These are phyloP conservation scores for Eutypella sp. DNA, from an alignment of 2,329 filamentous ascomycete genomes.

Conservation along the genomic window DNA sequence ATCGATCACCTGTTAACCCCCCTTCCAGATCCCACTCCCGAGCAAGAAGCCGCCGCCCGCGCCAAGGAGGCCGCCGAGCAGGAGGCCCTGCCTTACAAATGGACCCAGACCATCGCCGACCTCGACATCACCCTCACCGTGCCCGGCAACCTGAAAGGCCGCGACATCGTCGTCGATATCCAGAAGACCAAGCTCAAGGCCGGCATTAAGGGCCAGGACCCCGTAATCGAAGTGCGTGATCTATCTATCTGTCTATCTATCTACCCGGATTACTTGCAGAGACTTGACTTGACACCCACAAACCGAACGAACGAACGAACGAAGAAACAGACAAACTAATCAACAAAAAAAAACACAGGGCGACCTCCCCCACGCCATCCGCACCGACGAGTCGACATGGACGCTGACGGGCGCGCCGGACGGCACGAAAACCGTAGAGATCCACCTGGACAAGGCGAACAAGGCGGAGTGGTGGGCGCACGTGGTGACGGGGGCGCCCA, in stretches of 20 bases:
- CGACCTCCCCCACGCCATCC: constrained; percentile 73
- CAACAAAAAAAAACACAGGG: constrained; percentile 51
- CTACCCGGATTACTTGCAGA: too few relatives aligned
- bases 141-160: constrained; percentile 76
- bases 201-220: constrained; percentile 81
- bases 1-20: background rate
- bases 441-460: constrained; percentile 93
- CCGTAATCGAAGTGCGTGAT: constrained; percentile 67
- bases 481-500: constrained; percentile 78
- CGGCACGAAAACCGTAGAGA: constrained; percentile 63
- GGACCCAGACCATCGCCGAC: constrained; percentile 89
- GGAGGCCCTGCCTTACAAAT: constrained; percentile 89
- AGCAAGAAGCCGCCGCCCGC: constrained; percentile 53
- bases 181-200: constrained; percentile 74
- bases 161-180: constrained; percentile 78
- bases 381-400: constrained; percentile 88
- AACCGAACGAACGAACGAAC: background rate
- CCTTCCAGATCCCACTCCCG: constrained; percentile 45
- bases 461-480: constrained; percentile 99
- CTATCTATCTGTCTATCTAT: too few relatives aligned
- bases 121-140: constrained; percentile 75
- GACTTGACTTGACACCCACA: too few relatives aligned
- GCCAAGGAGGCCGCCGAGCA: constrained; percentile 83
- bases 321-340: background rate
- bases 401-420: constrained; percentile 71